A percentile compares a stretch with the other conserved stretches of the same genome.
Evolutionary conservation across 768 basidiomycete species (phyloP).

Genomic region (Coprinopsis cinerea): DNA sequence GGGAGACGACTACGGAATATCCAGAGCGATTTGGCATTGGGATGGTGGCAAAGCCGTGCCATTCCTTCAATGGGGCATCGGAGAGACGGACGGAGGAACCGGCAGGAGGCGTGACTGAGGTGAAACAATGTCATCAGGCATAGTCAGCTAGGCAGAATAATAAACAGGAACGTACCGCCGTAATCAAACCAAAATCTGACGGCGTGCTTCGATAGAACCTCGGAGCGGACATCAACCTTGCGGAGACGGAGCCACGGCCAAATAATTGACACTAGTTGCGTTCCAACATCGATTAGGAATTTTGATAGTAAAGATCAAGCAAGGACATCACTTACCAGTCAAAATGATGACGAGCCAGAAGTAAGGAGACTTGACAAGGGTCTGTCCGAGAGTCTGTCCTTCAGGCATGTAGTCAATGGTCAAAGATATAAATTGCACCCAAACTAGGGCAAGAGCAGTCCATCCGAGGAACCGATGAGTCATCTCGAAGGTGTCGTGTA

Average conservation of each 20-base stretch:
- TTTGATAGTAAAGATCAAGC: background rate
- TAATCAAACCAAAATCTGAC: slow-evolving; percentile 52
- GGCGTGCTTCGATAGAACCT: slow-evolving; percentile 48
- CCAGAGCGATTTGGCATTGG: slow-evolving; percentile 32
- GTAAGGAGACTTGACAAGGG: slow-evolving; percentile 37
- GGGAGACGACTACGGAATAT: slow-evolving; percentile 48
- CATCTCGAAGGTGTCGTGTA: too few relatives aligned
- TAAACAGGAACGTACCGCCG: slow-evolving; percentile 29
- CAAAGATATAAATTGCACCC: slow-evolving; percentile 11
- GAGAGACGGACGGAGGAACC: slow-evolving; percentile 19
- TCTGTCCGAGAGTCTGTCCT: slow-evolving; percentile 31
- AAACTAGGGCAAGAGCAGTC: slow-evolving; percentile 5
- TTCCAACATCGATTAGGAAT: slow-evolving; percentile 24
- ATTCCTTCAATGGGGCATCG: slow-evolving; percentile 38
- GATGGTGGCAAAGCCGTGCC: slow-evolving; percentile 45
- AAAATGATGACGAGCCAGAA: slow-evolving; percentile 40
- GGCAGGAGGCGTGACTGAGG: slow-evolving; percentile 14
- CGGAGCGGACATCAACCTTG: slow-evolving; percentile 40
- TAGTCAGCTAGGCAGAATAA: slow-evolving; percentile 19
- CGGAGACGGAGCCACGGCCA: slow-evolving; percentile 50
- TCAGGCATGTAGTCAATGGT: slow-evolving; percentile 26
- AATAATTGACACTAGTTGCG: slow-evolving; percentile 33
- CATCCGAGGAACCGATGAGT: slow-evolving; percentile 26
- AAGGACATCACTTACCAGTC: slow-evolving; percentile 14
- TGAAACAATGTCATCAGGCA: too few relatives aligned